Evolutionary conservation across 225 moss, liverwort and hornwort genomes (phyloP), one percentile per base, ranked within the genome.

Genomic region (Asterella californica): DNA sequence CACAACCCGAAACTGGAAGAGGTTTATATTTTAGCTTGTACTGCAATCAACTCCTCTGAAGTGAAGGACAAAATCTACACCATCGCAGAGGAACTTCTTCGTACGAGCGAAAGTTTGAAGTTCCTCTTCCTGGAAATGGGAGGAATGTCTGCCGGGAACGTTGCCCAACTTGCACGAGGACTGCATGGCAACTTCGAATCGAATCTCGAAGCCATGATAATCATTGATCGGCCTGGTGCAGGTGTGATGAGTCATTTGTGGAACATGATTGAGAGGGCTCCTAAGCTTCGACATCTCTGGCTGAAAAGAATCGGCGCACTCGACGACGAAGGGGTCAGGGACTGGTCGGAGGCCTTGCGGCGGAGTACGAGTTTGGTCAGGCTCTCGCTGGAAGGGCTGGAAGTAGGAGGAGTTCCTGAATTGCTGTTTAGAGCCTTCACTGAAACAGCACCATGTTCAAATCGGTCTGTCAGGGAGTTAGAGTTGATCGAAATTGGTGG

Each of bases 281-380:
- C 49, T 14, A 53, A 32, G 48, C 73, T 74, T 18, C n/a, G 49
- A 29, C 73, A 74, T 53, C 73, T 74, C 18, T 74, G 73, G 73
- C 73, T 74, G 49, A 74, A 53, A 30, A 74, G 50, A 27, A 9
- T 52, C 4, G 73, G 52, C 49, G 52, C 48, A 10, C 32, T 74
- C 5, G 52, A 53, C 27, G 42, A 50, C 25, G 27, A 27, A 18
- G 73, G 25, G 5, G 52, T 53, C 6, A 50, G 12, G 49, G 73
- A 50, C 9, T 74, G 73, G 73, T 27, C 49, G 9, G 73, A 74
- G 38, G 48, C 49, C 50, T 27, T 74, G 49, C 27, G 22, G 38
- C 29, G 22, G n/a, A 53, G 73, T 50, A 27, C 49, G 10, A 48
- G 49, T 29, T 50, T 74, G 49, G 48, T 48, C 29, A 74, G 25